phyloP scores from a whole-genome alignment of 179 eudicot species.

The Beta macrorhiza region DNA sequence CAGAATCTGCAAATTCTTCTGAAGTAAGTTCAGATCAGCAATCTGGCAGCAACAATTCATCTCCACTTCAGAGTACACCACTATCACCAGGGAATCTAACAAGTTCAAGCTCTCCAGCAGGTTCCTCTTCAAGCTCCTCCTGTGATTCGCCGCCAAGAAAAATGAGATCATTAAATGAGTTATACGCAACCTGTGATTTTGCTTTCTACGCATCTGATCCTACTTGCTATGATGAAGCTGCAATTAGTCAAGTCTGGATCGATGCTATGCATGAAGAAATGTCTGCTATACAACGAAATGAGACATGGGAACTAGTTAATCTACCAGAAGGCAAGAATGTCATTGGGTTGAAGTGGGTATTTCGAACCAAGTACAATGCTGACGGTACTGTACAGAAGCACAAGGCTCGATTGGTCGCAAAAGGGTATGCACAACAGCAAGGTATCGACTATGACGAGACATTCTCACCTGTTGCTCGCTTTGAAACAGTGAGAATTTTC shows the following conservation, averaged over 20 bases:
- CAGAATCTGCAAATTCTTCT: no score
- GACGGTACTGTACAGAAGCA: not conserved
- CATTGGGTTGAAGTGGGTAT: no score
- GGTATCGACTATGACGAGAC: not conserved
- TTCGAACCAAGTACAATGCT: no score
- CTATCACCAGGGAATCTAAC: not conserved
- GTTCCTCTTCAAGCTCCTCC: not conserved
- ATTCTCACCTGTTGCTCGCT: not conserved
- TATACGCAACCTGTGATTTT: no score
- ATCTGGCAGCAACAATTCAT: not conserved
- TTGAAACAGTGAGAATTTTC: no score
- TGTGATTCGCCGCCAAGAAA: no score
- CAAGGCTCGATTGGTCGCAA: not conserved
- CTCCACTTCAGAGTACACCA: not conserved
- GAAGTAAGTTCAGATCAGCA: not conserved
- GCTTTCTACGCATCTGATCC: no score
- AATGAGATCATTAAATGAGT: no score
- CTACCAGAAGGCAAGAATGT: not conserved
- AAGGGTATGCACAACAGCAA: not conserved
- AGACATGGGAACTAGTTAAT: not conserved
- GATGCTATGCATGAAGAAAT: not conserved
- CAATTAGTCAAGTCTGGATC: not conserved
- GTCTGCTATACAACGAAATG: not conserved
- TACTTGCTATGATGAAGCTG: no score
- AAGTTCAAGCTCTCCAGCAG: not conserved